phyloP scores from a whole-genome alignment of 2,329 filamentous ascomycete species.

The Talaromyces sp. region DNA sequence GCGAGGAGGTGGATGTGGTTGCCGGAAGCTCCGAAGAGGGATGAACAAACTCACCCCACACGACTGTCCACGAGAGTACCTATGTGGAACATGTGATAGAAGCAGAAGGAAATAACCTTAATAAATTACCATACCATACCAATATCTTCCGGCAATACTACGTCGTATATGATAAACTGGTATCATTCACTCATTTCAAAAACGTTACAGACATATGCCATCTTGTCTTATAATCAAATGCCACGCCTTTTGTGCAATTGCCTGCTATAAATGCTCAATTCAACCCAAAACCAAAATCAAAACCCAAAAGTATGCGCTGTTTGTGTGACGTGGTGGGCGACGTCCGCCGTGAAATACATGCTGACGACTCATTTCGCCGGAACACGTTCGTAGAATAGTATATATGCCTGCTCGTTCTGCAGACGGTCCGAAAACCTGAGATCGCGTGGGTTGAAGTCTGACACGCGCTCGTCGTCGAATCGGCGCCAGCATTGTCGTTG shows the following conservation, averaged over 20 bases:
- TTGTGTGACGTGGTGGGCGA: neutral
- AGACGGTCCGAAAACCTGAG: slow-evolving; percentile 49
- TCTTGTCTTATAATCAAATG: neutral
- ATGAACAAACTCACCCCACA: neutral
- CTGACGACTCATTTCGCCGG: slow-evolving; percentile 36
- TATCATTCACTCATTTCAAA: slow-evolving; percentile 9
- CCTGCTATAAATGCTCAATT: slow-evolving; percentile 11
- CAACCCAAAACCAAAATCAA: neutral
- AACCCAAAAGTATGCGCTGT: neutral
- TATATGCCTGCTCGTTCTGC: slow-evolving; percentile 63
- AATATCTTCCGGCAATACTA: neutral
- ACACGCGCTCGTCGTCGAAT: slow-evolving; percentile 57
- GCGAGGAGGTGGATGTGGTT: neutral
- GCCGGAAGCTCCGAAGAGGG: neutral
- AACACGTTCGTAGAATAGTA: slow-evolving; percentile 60
- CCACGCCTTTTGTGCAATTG: slow-evolving; percentile 12
- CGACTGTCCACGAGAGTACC: neutral
- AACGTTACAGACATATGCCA: neutral
- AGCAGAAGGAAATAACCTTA: neutral
- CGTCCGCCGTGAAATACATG: neutral
- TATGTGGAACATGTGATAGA: neutral
- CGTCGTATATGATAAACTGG: neutral
- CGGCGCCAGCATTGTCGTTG: slow-evolving; percentile 57
- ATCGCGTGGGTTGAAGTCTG: slow-evolving; percentile 56
- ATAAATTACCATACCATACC: neutral